Percentiles rank a stretch among this genome's conserved stretches.
phyloP scores from a whole-genome alignment of 371 early-diverging fungal genomes.

The Mucor mucedo region DNA sequence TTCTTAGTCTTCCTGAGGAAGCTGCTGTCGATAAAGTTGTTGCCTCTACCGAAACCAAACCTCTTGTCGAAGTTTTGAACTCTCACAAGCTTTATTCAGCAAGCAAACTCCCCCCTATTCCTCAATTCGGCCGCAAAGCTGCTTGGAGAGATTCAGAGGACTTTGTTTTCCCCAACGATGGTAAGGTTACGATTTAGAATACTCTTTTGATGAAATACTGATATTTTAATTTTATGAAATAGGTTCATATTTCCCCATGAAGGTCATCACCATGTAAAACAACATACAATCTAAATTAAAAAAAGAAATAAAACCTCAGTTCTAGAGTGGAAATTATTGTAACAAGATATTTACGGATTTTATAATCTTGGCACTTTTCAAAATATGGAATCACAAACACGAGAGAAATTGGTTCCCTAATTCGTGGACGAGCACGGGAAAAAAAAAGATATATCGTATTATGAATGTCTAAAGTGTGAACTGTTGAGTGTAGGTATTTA shows the following conservation, averaged over 20 bases:
- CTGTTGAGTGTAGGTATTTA: too few species aligned
- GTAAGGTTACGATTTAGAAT: conserved; percentile 26
- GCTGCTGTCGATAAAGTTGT: conserved; percentile 23
- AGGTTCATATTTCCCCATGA: conserved; percentile 52
- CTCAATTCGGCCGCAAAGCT: conserved; percentile 46
- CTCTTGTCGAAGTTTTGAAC: conserved; percentile 50
- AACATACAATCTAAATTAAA: neutral
- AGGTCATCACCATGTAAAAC: conserved; percentile 30
- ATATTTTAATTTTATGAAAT: neutral
- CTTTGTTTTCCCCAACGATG: conserved; percentile 51
- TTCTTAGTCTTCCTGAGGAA: conserved; percentile 36
- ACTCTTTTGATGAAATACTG: neutral
- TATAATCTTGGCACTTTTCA: too few species aligned
- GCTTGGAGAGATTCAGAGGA: conserved; percentile 54
- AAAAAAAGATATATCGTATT: too few species aligned
- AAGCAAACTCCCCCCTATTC: conserved; percentile 44
- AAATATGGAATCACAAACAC: too few species aligned
- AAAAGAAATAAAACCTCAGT: conserved; percentile 5
- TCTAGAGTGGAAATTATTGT: neutral
- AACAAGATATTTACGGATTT: too few species aligned
- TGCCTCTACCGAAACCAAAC: conserved; percentile 35
- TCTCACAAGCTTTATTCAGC: conserved; percentile 40
- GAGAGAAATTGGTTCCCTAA: too few species aligned
- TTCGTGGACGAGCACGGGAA: too few species aligned
- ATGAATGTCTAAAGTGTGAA: too few species aligned